Percentiles rank a stretch among this genome's conserved stretches.
These are phyloP conservation scores for Scheffersomyces spartinae DNA, from an alignment of 805 yeast species.

Conservation along the genomic window DNA sequence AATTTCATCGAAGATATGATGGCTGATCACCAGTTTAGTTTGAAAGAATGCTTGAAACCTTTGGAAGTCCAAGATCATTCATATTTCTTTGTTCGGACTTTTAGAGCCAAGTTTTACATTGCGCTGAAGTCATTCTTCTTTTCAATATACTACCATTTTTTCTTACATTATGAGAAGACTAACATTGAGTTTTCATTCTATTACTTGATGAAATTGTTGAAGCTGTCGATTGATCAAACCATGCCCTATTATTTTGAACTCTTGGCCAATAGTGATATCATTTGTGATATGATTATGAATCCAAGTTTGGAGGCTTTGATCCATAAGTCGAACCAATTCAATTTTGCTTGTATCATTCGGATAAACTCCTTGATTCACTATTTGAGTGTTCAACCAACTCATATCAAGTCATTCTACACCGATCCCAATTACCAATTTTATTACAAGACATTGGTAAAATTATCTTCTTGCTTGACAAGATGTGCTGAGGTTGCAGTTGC, in stretches of 20 bases:
- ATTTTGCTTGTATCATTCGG: conserved; percentile 18
- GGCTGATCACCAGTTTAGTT: no score
- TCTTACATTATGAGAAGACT: conserved; percentile 25
- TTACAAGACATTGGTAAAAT: conserved; percentile 9
- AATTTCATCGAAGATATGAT: conserved; percentile 21
- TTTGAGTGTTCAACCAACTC: conserved; percentile 11
- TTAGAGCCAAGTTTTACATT: conserved; percentile 16
- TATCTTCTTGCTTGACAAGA: conserved; percentile 14
- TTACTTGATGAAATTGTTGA: conserved; percentile 23
- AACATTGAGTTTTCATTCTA: conserved; percentile 23
- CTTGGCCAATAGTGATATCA: conserved; percentile 18
- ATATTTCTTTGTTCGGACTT: conserved; percentile 12
- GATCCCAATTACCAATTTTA: conserved; percentile 9
- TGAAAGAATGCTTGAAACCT: conserved; percentile 10
- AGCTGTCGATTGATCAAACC: conserved; percentile 15
- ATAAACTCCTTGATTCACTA: conserved; percentile 17
- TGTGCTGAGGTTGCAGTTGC: conserved; percentile 19
- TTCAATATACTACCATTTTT: conserved; percentile 31
- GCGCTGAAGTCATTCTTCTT: conserved; percentile 20
- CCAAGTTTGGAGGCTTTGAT: conserved; percentile 24
- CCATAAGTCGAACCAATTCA: conserved; percentile 25
- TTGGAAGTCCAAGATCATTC: conserved; percentile 7
- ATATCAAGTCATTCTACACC: conserved; percentile 4
- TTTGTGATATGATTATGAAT: conserved; percentile 26
- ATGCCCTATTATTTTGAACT: conserved; percentile 24